Base-by-base conservation (phyloP, 805 yeast species). In the Candida germanica region DNA sequence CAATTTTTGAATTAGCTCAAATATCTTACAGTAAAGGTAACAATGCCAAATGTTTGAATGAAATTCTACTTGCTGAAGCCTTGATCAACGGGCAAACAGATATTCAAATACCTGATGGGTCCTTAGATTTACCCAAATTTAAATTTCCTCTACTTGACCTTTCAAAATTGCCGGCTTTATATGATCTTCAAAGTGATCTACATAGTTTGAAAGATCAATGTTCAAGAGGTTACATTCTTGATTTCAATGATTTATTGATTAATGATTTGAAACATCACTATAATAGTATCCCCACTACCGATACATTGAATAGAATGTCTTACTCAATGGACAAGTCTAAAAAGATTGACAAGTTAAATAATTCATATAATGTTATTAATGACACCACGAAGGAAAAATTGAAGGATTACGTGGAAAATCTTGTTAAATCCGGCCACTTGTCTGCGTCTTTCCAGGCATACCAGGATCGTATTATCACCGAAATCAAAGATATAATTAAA, bases 401-500 rank as follows among this genome's bases (percentile, higher is more conserved):
- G n/a, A 58, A 57, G 6, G 65, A 59, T 1, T 70, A 67, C 33
- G 61, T 87, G 21, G 53, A 60, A 6, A 83, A 83, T 17, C 65
- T 91, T 15, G 64, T 75, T 6, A 71, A 79, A 46, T 73, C 87
- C 29, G 81, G 80, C 16, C 78, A 75, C 44, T 53, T 87, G 18
- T 67, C 74, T 1, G 63, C 73, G 10, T 85, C 94, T 0, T 79
- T 82, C 45, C 66, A 69, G 26, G 52, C 64, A 3, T 88, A 83
- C 54, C 85, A 82, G 48, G 91, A 80, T 16, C 69, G 69, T 13
- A 76, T 85, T n/a, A 64, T 80, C 9, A 63, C 70, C 1, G 95
- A 88, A 47, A 69, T 87, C 36, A 87, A 87, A 55, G 70, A 73
- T 10, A 76, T 87, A 11, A 85, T 89, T 25, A 76, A 85, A 41